Conservation (phyloP, 1,284 basidiomycete genomes). For the Trichosporon coremiiforme region DNA sequence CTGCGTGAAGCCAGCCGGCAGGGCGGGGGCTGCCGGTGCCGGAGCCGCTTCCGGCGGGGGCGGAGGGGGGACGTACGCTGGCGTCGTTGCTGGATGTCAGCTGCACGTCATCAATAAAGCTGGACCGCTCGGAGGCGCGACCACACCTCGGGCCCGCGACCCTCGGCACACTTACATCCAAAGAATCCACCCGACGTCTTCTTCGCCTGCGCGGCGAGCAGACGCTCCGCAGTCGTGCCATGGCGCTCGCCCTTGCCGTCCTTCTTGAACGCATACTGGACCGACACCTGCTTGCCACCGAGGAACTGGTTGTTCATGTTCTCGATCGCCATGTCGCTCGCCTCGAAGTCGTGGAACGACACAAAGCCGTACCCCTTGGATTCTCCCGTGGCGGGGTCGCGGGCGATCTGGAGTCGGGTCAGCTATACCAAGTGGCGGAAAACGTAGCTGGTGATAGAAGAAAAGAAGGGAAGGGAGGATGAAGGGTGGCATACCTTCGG, state of each 20-base stretch:
- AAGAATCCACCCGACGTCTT: conserved; percentile 57
- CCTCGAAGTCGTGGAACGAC: conserved; percentile 94
- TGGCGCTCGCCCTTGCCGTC: conserved; percentile 97
- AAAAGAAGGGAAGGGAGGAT: background rate
- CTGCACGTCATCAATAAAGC: too few relatives aligned
- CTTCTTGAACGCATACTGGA: conserved; percentile 98
- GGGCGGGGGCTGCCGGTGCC: conserved; percentile 20
- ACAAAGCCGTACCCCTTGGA: conserved; percentile 98
- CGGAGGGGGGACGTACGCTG: conserved; percentile 55
- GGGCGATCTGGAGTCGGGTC: conserved; percentile 68
- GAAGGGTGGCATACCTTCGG: conserved; percentile 72
- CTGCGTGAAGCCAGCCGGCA: conserved; percentile 58
- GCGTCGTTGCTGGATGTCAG: conserved; percentile 32
- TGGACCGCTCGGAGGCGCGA: too few relatives aligned
- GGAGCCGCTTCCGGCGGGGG: conserved; percentile 31
- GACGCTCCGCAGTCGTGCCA: conserved; percentile 89
- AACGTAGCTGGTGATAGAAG: background rate
- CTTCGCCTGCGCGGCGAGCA: conserved; percentile 90
- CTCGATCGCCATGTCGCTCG: conserved; percentile 93
- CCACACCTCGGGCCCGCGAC: too few relatives aligned
- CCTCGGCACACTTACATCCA: conserved; percentile 24
- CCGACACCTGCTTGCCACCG: conserved; percentile 95
- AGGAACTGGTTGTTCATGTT: conserved; percentile 96
- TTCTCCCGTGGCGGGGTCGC: conserved; percentile 77
- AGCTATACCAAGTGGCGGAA: background rate